phyloP scores from a whole-genome alignment of 192 early-diverging fungal genomes.

The Rhizoclosmatium sp. region DNA sequence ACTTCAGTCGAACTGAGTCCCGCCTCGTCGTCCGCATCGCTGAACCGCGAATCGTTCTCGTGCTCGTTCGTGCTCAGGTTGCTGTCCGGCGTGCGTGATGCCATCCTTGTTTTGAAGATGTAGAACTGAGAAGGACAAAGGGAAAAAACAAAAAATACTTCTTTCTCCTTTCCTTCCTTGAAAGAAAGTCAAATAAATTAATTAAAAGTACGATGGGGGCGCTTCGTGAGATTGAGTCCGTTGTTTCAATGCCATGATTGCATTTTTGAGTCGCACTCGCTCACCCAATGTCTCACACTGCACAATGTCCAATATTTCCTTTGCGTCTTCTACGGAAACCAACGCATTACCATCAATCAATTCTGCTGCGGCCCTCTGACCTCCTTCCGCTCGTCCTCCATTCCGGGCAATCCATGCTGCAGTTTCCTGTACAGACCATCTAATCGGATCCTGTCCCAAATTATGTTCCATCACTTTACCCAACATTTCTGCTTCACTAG shows the following conservation, averaged over 20 bases:
- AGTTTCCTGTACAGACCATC: not conserved
- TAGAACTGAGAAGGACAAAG: not conserved
- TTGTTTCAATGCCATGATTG: not conserved
- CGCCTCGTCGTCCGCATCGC: constrained; percentile 28
- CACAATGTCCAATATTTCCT: not conserved
- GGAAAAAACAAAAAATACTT: not conserved
- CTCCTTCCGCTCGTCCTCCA: not conserved
- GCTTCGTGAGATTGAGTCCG: too few relatives aligned
- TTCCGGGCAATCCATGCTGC: not conserved
- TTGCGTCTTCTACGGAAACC: not conserved
- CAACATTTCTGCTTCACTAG: too few relatives aligned
- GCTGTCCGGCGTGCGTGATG: not conserved
- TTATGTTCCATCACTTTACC: too few relatives aligned
- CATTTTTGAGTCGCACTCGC: not conserved
- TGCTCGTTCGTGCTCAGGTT: not conserved
- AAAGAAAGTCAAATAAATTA: too few relatives aligned
- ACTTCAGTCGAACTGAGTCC: constrained; percentile 4
- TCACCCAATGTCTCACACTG: not conserved
- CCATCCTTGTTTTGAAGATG: not conserved
- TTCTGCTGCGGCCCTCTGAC: not conserved
- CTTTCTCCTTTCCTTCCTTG: too few relatives aligned
- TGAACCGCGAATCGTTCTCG: not conserved
- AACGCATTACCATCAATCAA: not conserved
- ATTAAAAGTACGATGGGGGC: too few relatives aligned
- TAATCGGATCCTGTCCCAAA: not conserved